Conservation (phyloP, 345 rosid genomes). For the Bretschneidera sinensis region DNA sequence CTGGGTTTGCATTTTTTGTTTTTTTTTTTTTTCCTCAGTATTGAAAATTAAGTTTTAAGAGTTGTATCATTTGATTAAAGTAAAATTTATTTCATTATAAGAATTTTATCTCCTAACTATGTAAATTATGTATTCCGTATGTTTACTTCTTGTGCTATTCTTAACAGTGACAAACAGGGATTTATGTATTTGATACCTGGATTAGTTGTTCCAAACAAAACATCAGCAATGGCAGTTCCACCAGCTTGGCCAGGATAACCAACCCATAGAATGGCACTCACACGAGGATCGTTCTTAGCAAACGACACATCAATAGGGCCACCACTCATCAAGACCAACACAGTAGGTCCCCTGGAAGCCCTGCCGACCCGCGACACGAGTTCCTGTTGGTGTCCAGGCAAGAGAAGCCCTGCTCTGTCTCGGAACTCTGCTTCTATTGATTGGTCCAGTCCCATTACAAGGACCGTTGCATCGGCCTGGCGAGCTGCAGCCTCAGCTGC, state of each 20-base stretch:
- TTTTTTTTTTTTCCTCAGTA: no score
- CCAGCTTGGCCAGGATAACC: slow-evolving; percentile 99
- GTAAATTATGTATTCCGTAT: no score
- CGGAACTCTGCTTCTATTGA: slow-evolving; percentile 71
- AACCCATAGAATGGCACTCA: slow-evolving; percentile 86
- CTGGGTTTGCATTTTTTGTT: no score
- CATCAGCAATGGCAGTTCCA: slow-evolving; percentile 80
- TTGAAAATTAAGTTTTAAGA: no score
- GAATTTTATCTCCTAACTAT: no score
- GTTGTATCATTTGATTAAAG: no score
- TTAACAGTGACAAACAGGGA: no score
- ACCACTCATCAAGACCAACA: slow-evolving; percentile 73
- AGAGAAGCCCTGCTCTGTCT: slow-evolving; percentile 60
- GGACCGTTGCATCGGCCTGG: slow-evolving; percentile 59
- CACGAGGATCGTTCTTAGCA: slow-evolving; percentile 72
- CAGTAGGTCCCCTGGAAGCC: slow-evolving; percentile 63
- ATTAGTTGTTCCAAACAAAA: slow-evolving; percentile 69
- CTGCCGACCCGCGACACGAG: slow-evolving; percentile 67
- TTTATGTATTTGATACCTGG: no score
- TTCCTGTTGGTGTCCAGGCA: slow-evolving; percentile 77
- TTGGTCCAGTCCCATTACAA: slow-evolving; percentile 91
- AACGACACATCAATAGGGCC: slow-evolving; percentile 84
- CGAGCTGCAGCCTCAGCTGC: slow-evolving; percentile 60
- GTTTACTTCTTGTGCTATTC: no score
- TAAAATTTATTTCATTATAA: no score